Percentiles rank a stretch among this genome's conserved stretches.
phyloP scores from a whole-genome alignment of 1,139 yeast species.

The Magnusiomyces starmeri region DNA sequence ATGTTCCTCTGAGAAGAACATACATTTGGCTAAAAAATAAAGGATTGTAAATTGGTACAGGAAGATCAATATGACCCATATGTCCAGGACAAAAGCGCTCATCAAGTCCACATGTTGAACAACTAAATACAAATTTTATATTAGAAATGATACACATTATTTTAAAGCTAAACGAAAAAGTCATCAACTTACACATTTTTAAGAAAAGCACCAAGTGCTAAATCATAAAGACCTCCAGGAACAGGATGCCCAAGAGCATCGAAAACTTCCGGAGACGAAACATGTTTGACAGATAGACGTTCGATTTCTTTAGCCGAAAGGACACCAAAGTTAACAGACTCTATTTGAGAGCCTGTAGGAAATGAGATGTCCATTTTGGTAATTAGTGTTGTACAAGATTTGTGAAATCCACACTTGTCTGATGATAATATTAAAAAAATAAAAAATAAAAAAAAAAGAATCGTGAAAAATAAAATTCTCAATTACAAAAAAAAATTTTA shows the following conservation, averaged over 20 bases:
- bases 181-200: constrained; percentile 46
- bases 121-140: too few species aligned
- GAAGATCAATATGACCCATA: constrained; percentile 95
- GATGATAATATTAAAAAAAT: neutral
- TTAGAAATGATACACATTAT: constrained; percentile 18
- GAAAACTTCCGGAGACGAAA: constrained; percentile 88
- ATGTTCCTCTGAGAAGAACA: constrained; percentile 71
- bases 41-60: constrained; percentile 93
- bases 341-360: constrained; percentile 92
- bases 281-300: constrained; percentile 84
- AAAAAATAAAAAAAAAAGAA: neutral
- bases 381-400: neutral
- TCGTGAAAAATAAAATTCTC: neutral
- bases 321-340: constrained; percentile 87
- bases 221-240: constrained; percentile 86
- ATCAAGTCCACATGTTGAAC: constrained; percentile 94
- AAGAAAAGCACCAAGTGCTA: constrained; percentile 88
- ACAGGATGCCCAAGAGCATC: constrained; percentile 96
- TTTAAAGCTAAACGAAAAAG: constrained; percentile 11
- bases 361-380: constrained; percentile 78
- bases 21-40: constrained; percentile 87
- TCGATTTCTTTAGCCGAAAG: constrained; percentile 77
- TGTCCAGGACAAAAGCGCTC: constrained; percentile 97
- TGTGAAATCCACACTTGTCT: neutral
- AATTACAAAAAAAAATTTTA: neutral